Base-by-base conservation (phyloP, 352 stramenopile species). In the Aphanomyces cochlioides region DNA sequence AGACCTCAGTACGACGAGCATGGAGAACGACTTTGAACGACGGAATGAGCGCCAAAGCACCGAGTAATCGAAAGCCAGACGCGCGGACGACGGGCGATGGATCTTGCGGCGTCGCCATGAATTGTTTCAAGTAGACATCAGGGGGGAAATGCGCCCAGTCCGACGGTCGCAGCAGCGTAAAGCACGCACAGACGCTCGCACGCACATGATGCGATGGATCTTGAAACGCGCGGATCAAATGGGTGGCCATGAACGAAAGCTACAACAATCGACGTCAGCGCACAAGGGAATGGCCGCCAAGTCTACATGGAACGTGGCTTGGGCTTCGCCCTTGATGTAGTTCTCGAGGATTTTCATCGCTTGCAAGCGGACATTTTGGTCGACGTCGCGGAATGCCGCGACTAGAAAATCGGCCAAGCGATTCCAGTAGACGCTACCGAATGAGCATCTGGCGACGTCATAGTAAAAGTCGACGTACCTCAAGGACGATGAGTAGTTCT, bases 301-400 rank as follows among this genome's bases (percentile, higher is more conserved):
- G 28, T 47, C 28, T 72, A 85, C 86, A 59, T 94, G 90, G 69
- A 53, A 43, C 17, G 43, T 57, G 7, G 66, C 38, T 12, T 38
- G 12, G 39, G 43, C 17, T 7, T 72, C 69, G 19, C 61, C 61
- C 60, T 74, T 74, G 61, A 95, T 90, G 67, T 95, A 93, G 63
- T 93, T 93, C 65, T 95, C 87, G 64, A 95, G 47, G 53, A 95
- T 92, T 64, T 95, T 95, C 4, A 95, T 82, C 1, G 87, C 87
- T 81, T 95, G 87, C 0, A 95, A 76, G 0, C 87, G 87, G 48
- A 95, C 84, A 64, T 93, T 93, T 3, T 87, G 83, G 56, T 95
- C 87, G 68, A 89, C 77, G 40, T 95, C 87, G 78, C 91, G 85
- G 61, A 93, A 95, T 4, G 85, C 83, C 19, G 76, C 79, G 13